Evolutionary conservation across 2,329 filamentous ascomycete genomes (phyloP), one percentile per base, ranked within the genome.

Genomic region (Fusarium palustre): DNA sequence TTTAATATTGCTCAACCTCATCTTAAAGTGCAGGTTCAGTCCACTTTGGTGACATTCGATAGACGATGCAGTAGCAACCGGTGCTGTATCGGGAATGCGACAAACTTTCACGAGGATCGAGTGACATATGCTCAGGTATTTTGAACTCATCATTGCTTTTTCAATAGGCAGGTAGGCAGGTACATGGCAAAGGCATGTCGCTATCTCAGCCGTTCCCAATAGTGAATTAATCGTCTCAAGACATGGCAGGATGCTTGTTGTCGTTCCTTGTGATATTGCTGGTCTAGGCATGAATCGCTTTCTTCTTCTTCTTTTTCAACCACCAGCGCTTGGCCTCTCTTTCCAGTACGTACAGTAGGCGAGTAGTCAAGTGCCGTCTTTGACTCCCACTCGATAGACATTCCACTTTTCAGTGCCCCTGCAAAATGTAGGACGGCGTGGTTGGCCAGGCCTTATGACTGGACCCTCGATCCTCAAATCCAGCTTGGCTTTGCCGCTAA

Each of bases 401-500:
- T 28, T 46, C 36, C 42, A 45, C 56, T 55, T 22, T 39, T 24
- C 41, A 39, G 13, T 42, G 28, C 58, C 66, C 67, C 43, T 68
- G 45, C 49, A 36, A 22, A 46, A 34, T 15, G 53, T 33, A n/a
- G 49, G 30, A 53, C 36, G 59, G 64, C 58, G 33, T 48, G 55
- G 57, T 49, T 36, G 46, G 20, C 34, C 55, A 60, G 50, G 49
- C 42, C 52, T 55, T 55, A 30, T 20, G 33, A 68, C 54, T 70
- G 45, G 63, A 30, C 55, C 54, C 62, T 53, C 62, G 41, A 59
- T 39, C 54, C 52, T 67, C 56, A 59, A 58, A 61, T 43, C 18
- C 59, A 64, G 64, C 69, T 75, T 75, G 69, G 70, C 69, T 74
- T 70, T 54, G 60, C 66, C 70, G 66, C 72, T 73, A 73, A 61